These are phyloP conservation scores for Fagus crenata DNA, from an alignment of 306 rosid species.

Conservation along the genomic window DNA sequence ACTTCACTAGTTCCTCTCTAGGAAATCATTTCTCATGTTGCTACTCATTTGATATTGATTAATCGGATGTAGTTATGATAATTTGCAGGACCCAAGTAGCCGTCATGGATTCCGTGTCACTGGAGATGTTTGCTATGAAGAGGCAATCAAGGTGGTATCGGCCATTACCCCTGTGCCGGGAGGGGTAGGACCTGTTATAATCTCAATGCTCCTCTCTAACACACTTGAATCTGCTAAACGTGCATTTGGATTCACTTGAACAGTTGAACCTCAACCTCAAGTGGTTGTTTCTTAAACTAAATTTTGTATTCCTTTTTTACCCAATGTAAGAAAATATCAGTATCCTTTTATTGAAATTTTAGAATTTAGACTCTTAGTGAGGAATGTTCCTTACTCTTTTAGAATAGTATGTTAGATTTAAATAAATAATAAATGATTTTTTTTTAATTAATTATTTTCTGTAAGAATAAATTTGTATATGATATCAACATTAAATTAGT, in stretches of 20 bases:
- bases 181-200: conserved; percentile 45
- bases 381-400: neutral
- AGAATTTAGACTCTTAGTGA: neutral
- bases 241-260: conserved; percentile 38
- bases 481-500: too few species aligned
- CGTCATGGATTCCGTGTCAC: conserved; percentile 25
- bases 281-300: conserved; percentile 10
- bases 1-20: neutral
- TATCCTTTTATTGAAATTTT: neutral
- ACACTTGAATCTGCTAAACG: conserved; percentile 48
- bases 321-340: neutral
- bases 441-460: too few species aligned
- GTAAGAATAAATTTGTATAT: too few species aligned
- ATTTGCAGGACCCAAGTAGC: conserved; percentile 33
- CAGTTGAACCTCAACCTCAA: conserved; percentile 19
- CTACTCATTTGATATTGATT: neutral
- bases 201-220: conserved; percentile 53
- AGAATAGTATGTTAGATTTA: too few species aligned
- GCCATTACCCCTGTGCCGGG: conserved; percentile 60
- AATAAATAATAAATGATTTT: too few species aligned
- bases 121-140: conserved; percentile 53
- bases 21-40: neutral
- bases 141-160: conserved; percentile 57
- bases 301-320: conserved; percentile 1
- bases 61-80: conserved; percentile 7